Base-by-base conservation (phyloP, 2,329 filamentous ascomycete genomes). In the Mariannaea elegans region DNA sequence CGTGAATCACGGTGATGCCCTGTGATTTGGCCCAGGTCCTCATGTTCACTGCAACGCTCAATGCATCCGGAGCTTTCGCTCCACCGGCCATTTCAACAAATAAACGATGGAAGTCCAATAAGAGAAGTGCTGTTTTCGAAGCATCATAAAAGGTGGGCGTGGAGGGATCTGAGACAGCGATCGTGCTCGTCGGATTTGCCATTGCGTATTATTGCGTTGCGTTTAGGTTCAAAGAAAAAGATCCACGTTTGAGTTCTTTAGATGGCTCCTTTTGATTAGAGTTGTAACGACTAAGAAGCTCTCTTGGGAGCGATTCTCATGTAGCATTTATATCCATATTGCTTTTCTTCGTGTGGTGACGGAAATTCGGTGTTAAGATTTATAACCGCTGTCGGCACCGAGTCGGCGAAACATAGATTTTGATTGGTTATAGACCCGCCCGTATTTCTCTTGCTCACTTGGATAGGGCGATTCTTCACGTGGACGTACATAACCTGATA, bases 21-120 rank as follows among this genome's bases (percentile, higher is more conserved):
- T 21, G 49, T 5, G 38, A 32, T n/a, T 59, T 54, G 7, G 56
- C 56, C 56, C 56, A 59, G 2, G 21, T 31, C 31, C 56, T 59
- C 56, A 59, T n/a, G 23, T 39, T 19, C 13, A 44, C 44, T 2
- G 56, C 56, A n/a, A 45, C 31, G 2, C 9, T 14, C 4, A 59
- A 18, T 10, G 56, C 56, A 1, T 34, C 44, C 2, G 18, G 2
- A 4, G 49, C 50, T 5, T 46, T 45, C 32, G 56, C 27, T 4
- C 49, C 56, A 3, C 50, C 45, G 4, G 41, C 16, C 12, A 49
- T 36, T 18, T 49, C 21, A 31, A 59, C 44, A 31, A 59, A 49
- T 18, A 55, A 19, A 13, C 34, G n/a, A 45, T 59, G 56, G 13
- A 59, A 59, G 6, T 55, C 56, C 24, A 59, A 14, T 9, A 55